A percentile compares a stretch with the other conserved stretches of the same genome.
Conservation (phyloP, 1,284 basidiomycete species). For the Heterobasidion parviporum region DNA sequence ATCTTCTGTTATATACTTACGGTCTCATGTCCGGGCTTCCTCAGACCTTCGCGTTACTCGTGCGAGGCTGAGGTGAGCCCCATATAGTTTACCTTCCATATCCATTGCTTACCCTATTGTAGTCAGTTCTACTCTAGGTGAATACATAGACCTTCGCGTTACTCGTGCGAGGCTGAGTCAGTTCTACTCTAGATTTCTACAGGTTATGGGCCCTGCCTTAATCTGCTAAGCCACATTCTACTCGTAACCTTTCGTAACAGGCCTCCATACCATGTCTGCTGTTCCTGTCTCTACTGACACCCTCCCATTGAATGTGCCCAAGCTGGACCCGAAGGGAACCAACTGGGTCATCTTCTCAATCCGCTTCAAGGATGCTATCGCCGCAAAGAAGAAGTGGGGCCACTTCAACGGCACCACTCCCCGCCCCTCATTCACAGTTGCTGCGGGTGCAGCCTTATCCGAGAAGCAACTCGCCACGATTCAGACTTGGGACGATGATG, state of each 20-base stretch:
- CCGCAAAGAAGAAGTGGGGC: neutral
- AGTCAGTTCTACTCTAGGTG: no score
- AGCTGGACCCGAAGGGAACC: neutral
- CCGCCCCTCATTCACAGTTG: neutral
- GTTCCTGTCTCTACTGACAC: neutral
- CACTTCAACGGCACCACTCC: neutral
- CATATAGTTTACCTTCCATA: no score
- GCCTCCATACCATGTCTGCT: neutral
- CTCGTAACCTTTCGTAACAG: neutral
- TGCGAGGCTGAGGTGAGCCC: no score
- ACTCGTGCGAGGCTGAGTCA: no score
- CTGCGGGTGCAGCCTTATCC: neutral
- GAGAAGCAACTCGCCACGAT: neutral
- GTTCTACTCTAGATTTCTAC: neutral
- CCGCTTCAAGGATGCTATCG: neutral
- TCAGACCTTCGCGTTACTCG: no score
- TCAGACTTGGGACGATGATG: neutral
- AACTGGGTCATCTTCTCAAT: neutral
- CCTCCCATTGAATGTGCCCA: neutral
- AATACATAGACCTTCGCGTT: no score
- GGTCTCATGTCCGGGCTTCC: no score
- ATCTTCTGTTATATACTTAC: no score
- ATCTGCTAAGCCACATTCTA: neutral
- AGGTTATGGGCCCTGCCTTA: neutral
- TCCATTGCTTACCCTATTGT: no score